Conservation (phyloP, 495 filamentous ascomycete species). For the Xanthoparmelia taractica region DNA sequence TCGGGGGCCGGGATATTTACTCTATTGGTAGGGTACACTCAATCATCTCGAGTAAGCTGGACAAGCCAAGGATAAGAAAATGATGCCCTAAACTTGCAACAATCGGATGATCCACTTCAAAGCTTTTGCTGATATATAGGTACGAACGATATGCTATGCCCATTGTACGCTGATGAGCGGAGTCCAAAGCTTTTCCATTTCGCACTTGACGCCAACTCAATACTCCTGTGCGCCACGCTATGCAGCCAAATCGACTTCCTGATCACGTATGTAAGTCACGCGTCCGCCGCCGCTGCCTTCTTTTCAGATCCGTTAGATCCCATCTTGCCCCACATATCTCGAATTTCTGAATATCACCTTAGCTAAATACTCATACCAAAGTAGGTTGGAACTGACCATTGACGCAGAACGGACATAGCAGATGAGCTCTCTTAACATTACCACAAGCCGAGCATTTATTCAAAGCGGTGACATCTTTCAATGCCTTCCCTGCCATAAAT, state of each 20-base stretch:
- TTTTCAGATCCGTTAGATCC: neutral
- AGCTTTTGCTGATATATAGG: neutral
- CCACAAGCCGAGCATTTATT: conserved; percentile 87
- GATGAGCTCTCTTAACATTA: conserved; percentile 75
- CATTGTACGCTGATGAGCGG: neutral
- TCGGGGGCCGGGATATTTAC: neutral
- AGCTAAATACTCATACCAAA: neutral
- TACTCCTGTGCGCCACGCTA: conserved; percentile 8
- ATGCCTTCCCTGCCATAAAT: conserved; percentile 86
- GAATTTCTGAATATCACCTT: conserved; percentile 28
- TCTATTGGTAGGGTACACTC: neutral
- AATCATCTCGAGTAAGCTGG: neutral
- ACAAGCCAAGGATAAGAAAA: neutral
- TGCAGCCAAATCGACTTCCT: neutral
- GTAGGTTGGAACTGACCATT: conserved; percentile 40
- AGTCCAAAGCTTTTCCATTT: neutral
- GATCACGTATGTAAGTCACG: neutral
- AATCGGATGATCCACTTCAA: neutral
- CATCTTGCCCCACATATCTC: conserved; percentile 32
- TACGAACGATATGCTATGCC: neutral
- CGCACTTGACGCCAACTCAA: neutral
- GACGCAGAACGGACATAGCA: conserved; percentile 80
- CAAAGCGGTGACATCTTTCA: conserved; percentile 80
- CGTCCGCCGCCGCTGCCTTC: neutral
- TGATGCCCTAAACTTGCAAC: neutral